Evolutionary conservation across 192 early-diverging fungal genomes (phyloP), one percentile per base, ranked within the genome.

Genomic region (Paraglomus brasilianum): DNA sequence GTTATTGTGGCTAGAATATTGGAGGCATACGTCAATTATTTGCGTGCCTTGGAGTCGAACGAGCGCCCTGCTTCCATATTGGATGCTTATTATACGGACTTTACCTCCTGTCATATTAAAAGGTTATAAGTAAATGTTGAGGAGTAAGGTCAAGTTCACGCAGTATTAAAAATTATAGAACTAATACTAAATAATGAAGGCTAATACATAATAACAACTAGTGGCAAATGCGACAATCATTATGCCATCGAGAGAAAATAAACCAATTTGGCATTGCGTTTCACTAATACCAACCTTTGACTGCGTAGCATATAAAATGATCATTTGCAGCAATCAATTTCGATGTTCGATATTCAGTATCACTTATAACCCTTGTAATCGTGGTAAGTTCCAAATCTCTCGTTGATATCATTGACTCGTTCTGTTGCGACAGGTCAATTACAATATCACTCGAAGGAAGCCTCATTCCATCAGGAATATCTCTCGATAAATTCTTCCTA

Each of bases 301-400:
- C 75, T n/a, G 72, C 72, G 56, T 81, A 81, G 39, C 80, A 78
- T 44, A 81, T 81, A 36, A 75, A 81, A 17, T 70, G 69, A 7
- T 70, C 73, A 70, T 78, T 81, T 10, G 77, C 80, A 7, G 80
- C 74, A 11, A 81, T 72, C 61, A 72, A 76, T 45, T 64, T 78
- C 51, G 77, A 77, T n/a, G 70, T 51, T 40, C 75, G 64, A 55
- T 78, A 81, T 48, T 81, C 80, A n/a, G 75, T 72, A 42, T 76
- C 80, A 15, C 72, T 78, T 24, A 78, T 75, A 57, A 58, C 40
- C 10, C 74, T 72, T 4, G 80, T 78, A 61, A 81, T 81, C 5
- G 77, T 75, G 13, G 71, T 76, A 11, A 78, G 69, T 40, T 77
- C 70, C 21, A 81, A 44, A 40, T 78, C 77, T 49, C 75, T 75